A percentile compares a stretch with the other conserved stretches of the same genome.
phyloP scores from a whole-genome alignment of 306 rosid genomes.

The Betula pendula region DNA sequence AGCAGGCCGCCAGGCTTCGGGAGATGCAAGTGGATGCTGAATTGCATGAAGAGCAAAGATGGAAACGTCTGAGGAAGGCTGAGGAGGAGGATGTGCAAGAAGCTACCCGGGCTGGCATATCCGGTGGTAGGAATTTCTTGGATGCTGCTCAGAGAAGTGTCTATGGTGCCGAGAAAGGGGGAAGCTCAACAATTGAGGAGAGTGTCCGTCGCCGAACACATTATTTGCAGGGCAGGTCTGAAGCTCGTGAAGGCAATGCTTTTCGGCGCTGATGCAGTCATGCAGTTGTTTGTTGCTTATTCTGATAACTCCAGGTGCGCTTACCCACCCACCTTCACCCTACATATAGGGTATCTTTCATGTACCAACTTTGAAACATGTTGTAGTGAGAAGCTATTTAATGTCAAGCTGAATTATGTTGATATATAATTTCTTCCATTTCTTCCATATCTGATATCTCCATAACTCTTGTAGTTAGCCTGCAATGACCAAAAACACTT shows the following conservation, averaged over 20 bases:
- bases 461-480: background rate
- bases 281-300: slow-evolving; percentile 14
- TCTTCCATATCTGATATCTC: too few relatives aligned
- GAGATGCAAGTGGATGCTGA: slow-evolving; percentile 96
- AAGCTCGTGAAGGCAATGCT: slow-evolving; percentile 59
- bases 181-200: slow-evolving; percentile 87
- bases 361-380: slow-evolving; percentile 13
- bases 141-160: slow-evolving; percentile 77
- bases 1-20: slow-evolving; percentile 74
- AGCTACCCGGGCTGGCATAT: slow-evolving; percentile 38
- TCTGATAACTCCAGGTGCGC: slow-evolving; percentile 7
- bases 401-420: slow-evolving; percentile 5
- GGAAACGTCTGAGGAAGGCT: slow-evolving; percentile 89
- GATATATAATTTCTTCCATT: background rate
- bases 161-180: slow-evolving; percentile 84
- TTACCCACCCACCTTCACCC: background rate
- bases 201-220: slow-evolving; percentile 93
- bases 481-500: background rate
- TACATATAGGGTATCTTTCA: background rate
- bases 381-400: slow-evolving; percentile 2
- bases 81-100: slow-evolving; percentile 73
- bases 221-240: slow-evolving; percentile 75
- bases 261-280: slow-evolving; percentile 60
- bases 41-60: slow-evolving; percentile 89
- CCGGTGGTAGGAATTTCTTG: slow-evolving; percentile 69